Evolutionary conservation across 2,329 filamentous ascomycete species (phyloP).

Genomic region (Claviceps paspali): DNA sequence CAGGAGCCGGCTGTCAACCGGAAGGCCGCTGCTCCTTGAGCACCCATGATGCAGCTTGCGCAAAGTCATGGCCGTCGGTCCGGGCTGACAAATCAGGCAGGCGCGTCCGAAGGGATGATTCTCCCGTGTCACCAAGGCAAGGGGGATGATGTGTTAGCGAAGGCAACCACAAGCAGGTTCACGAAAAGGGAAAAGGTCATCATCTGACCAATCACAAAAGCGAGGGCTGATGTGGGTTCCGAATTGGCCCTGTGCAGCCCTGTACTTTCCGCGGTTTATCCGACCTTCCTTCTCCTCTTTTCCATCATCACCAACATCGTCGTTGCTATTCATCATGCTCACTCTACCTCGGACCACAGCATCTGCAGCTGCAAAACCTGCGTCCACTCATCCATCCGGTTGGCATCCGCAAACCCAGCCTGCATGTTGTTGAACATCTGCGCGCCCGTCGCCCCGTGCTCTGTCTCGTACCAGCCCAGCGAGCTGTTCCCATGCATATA

Average conservation of each 20-base stretch:
- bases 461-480: constrained; percentile 21
- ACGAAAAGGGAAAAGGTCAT: too few relatives aligned
- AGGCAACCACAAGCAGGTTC: too few relatives aligned
- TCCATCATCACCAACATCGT: too few relatives aligned
- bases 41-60: constrained; percentile 3
- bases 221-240: too few relatives aligned
- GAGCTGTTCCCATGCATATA: constrained; percentile 19
- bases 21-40: neutral
- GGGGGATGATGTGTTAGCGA: too few relatives aligned
- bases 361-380: constrained; percentile 12
- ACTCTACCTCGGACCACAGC: constrained; percentile 20
- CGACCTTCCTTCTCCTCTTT: too few relatives aligned
- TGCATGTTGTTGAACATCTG: constrained; percentile 19
- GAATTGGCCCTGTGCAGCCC: too few relatives aligned
- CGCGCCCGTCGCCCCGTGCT: constrained; percentile 18
- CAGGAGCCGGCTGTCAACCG: too few relatives aligned
- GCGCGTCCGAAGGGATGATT: neutral
- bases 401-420: constrained; percentile 15
- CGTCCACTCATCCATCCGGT: constrained; percentile 13
- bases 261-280: too few relatives aligned
- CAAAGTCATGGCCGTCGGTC: constrained; percentile 4
- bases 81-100: too few relatives aligned
- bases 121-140: too few relatives aligned
- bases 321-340: neutral
- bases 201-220: too few relatives aligned